These are phyloP conservation scores for Ilex paraguariensis DNA, from an alignment of 305 asterid genomes.

Conservation along the genomic window DNA sequence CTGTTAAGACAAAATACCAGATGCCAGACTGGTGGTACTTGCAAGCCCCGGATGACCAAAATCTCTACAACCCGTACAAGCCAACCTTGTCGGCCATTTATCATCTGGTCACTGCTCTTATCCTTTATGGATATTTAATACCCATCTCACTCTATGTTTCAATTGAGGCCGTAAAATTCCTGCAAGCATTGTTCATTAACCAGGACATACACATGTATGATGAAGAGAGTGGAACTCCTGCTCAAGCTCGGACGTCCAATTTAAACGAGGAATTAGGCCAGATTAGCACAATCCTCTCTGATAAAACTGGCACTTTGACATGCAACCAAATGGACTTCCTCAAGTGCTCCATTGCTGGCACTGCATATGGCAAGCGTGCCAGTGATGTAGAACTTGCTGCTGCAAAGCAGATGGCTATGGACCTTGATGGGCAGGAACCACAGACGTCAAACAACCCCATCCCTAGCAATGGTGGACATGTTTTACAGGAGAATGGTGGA, in stretches of 20 bases:
- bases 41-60: constrained; percentile 35
- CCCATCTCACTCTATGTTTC: constrained; percentile 94
- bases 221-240: constrained; percentile 80
- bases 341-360: constrained; percentile 87
- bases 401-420: constrained; percentile 71
- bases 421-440: constrained; percentile 43
- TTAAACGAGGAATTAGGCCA: constrained; percentile 90
- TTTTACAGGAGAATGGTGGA: constrained; percentile 31
- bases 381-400: constrained; percentile 94
- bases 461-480: constrained; percentile 28
- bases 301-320: constrained; percentile 95
- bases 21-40: constrained; percentile 78
- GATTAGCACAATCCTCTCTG: constrained; percentile 86
- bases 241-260: constrained; percentile 91
- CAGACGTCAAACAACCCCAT: constrained; percentile 4
- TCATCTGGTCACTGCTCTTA: constrained; percentile 82
- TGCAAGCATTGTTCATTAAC: constrained; percentile 82
- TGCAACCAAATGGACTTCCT: constrained; percentile 96
- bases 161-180: constrained; percentile 83
- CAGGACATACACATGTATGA: constrained; percentile 75
- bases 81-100: constrained; percentile 55
- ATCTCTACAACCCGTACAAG: constrained; percentile 45
- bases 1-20: constrained; percentile 43
- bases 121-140: constrained; percentile 76
- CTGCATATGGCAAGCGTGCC: constrained; percentile 62